A percentile compares a stretch with the other conserved stretches of the same genome.
These are phyloP conservation scores for Paramecium pentaurelia DNA, from an alignment of 73 alveolate genomes.

Conservation along the genomic window DNA sequence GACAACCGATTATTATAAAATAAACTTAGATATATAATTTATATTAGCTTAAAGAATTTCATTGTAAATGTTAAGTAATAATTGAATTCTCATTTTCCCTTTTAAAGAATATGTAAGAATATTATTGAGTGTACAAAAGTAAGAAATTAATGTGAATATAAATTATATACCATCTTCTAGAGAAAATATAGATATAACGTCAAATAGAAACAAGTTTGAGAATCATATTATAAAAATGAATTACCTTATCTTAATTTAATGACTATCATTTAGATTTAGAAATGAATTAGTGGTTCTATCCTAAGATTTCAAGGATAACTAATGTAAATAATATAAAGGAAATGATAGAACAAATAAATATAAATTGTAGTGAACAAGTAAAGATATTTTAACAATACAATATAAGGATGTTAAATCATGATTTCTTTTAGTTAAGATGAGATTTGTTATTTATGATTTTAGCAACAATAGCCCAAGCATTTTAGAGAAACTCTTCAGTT, in stretches of 20 bases:
- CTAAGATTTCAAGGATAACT: neutral
- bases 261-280: neutral
- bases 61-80: neutral
- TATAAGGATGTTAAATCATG: neutral
- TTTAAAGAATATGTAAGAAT: neutral
- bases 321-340: neutral
- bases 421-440: neutral
- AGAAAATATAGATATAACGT: neutral
- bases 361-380: neutral
- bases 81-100: neutral
- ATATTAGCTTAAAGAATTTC: neutral
- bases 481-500: neutral
- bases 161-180: neutral
- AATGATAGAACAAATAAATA: too few relatives aligned
- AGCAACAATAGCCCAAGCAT: neutral
- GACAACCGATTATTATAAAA: neutral
- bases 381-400: neutral
- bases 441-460: neutral
- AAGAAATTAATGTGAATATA: neutral
- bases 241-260: neutral
- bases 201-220: neutral
- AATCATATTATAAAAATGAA: neutral
- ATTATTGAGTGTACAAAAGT: neutral
- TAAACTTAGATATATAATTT: neutral
- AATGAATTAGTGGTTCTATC: too few relatives aligned